These are phyloP conservation scores for Naganishia liquefaciens DNA, from an alignment of 1,284 basidiomycete genomes.

Conservation along the genomic window DNA sequence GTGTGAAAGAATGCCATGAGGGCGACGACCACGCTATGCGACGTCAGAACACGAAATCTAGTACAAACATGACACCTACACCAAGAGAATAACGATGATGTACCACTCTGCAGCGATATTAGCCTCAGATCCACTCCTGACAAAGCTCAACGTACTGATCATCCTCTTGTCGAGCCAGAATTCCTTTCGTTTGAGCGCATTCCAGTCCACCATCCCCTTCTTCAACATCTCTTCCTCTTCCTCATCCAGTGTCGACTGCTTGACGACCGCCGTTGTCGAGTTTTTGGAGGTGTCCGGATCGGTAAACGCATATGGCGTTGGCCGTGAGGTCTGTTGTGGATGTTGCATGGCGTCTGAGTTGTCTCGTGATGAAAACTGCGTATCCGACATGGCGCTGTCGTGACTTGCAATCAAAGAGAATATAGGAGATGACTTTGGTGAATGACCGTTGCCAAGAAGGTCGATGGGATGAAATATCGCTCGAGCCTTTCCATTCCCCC, in stretches of 20 bases:
- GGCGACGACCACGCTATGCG: constrained; percentile 18
- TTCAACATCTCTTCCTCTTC: constrained; percentile 24
- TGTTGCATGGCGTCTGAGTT: too few relatives aligned
- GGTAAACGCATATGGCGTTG: neutral
- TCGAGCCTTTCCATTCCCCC: neutral
- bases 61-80: neutral
- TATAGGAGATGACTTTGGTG: neutral
- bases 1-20: constrained; percentile 28
- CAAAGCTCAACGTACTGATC: constrained; percentile 16
- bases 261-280: neutral
- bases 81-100: constrained; percentile 17
- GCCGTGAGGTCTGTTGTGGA: too few relatives aligned
- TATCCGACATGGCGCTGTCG: neutral
- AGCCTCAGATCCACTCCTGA: neutral
- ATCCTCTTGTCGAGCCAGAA: constrained; percentile 11
- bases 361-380: neutral
- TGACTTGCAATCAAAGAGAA: too few relatives aligned
- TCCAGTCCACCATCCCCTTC: constrained; percentile 24
- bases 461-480: neutral
- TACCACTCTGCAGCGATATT: constrained; percentile 10
- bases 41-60: neutral
- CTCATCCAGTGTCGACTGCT: constrained; percentile 16
- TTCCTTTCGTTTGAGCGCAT: constrained; percentile 16
- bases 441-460: neutral
- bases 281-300: neutral